Evolutionary conservation across 148 eudicot species (phyloP).

Genomic region (Rhododendron ferrugineum): DNA sequence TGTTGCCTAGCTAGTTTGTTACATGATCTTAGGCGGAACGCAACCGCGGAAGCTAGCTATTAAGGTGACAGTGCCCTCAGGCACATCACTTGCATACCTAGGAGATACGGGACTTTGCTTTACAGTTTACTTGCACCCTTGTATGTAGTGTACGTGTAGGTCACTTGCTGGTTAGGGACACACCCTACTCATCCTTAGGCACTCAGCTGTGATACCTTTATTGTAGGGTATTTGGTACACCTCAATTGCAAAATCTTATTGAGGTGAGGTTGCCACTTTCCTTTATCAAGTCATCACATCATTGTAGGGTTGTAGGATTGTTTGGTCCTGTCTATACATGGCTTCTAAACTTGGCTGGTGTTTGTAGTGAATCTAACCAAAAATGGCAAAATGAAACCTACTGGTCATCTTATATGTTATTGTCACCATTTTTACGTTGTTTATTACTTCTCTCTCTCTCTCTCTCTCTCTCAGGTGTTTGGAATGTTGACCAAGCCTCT

Average conservation of each 20-base stretch:
- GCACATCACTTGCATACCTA: not conserved
- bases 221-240: not conserved
- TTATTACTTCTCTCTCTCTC: not conserved
- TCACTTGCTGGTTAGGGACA: not conserved
- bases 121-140: not conserved
- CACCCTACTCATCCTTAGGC: not conserved
- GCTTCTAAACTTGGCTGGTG: not conserved
- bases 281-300: not conserved
- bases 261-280: not conserved
- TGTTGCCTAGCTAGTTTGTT: not conserved
- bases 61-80: not conserved
- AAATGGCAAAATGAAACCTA: not conserved
- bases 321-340: not conserved
- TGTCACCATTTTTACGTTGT: not conserved
- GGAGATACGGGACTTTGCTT: not conserved
- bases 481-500: constrained; percentile 58
- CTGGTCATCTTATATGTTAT: not conserved
- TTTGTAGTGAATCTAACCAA: not conserved
- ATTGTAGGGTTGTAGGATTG: not conserved
- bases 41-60: not conserved
- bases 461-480: constrained; percentile 32
- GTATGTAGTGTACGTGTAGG: not conserved
- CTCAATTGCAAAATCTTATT: not conserved
- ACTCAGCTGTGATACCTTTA: not conserved
- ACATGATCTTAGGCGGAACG: not conserved